Base-by-base conservation (phyloP, 805 yeast genomes). In the Saturnispora besseyi region DNA sequence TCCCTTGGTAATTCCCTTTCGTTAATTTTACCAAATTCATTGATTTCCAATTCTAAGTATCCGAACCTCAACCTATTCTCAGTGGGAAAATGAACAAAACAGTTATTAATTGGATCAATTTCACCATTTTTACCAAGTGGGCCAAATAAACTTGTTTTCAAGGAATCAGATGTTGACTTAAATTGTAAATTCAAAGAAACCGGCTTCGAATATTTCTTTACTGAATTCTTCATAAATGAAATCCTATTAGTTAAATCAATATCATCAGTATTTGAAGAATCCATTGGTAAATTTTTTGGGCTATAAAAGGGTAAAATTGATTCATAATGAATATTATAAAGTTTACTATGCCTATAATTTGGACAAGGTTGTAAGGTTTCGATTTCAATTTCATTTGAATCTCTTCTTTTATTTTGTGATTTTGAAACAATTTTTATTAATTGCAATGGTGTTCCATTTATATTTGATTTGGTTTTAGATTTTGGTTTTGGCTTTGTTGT, bases 131-230 rank as follows among this genome's bases (percentile, higher is more conserved):
- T 26, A 29, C 40, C 32, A 8, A 42, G 18, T 15, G 45, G 50
- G 3, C 50, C 50, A 33, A 47, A 47, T 15, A 47, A 18, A 22
- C 41, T 32, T 2, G 34, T 47, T 15, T 47, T 41, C n/a, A 47
- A 34, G 6, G 45, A 37, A 4, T 9, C 5, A 3, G 50, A 29
- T 33, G 48, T 29, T n/a, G 45, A n/a, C 15, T 34, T 34, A 32
- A 18, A 37, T 4, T 45, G 42, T 15, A 26, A 21, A 3, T 29
- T 22, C 5, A 34, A 31, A 18, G 46, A 45, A 12, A 55, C n/a
- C 22, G 56, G 59, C 24, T 50, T 44, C 5, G 50, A 44, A 34
- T 56, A 57, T 34, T 57, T 58, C 18, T 51, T 54, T 11, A 52
- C 50, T 0, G 48, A 21, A 33, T 58, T 57, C 34, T 45, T 53